Conservation (phyloP, 306 rosid species). For the Casuarina equisetifolia region DNA sequence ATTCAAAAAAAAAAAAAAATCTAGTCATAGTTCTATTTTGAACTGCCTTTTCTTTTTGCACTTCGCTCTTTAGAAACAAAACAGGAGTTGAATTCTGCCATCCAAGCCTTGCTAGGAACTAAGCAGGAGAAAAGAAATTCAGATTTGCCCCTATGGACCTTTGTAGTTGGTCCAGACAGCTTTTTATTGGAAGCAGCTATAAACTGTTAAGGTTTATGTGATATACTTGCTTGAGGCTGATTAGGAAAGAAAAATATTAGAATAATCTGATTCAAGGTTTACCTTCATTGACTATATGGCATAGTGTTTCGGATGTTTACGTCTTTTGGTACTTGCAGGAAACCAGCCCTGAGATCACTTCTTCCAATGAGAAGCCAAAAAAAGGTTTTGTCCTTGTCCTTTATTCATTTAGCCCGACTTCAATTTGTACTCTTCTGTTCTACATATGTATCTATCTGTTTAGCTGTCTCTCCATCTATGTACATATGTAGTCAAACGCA, state of each 20-base stretch:
- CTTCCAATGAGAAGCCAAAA: constrained; percentile 44
- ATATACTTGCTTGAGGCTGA: background rate
- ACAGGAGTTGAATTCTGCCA: background rate
- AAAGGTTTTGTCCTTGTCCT: constrained; percentile 50
- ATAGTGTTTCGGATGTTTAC: constrained; percentile 8
- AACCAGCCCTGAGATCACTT: constrained; percentile 38
- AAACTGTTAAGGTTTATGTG: background rate
- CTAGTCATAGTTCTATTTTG: background rate
- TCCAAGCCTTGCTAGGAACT: background rate
- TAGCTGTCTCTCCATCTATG: background rate
- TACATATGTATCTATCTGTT: background rate
- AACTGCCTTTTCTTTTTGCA: too few relatives aligned
- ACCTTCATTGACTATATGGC: constrained; percentile 6
- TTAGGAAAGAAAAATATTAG: background rate
- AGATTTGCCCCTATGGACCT: background rate
- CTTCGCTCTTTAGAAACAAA: too few relatives aligned
- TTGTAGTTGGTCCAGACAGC: background rate
- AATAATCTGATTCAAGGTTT: constrained; percentile 12
- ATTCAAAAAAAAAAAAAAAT: too few relatives aligned
- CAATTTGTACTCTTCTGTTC: constrained; percentile 9
- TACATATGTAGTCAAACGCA: background rate
- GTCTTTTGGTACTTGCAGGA: constrained; percentile 51
- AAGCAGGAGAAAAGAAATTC: background rate
- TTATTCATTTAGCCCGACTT: constrained; percentile 4
- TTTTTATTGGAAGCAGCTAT: background rate